A percentile compares a stretch with the other conserved stretches of the same genome.
These are phyloP conservation scores for Phaeoacremonium minimum DNA, from an alignment of 2,329 filamentous ascomycete species.

Conservation along the genomic window DNA sequence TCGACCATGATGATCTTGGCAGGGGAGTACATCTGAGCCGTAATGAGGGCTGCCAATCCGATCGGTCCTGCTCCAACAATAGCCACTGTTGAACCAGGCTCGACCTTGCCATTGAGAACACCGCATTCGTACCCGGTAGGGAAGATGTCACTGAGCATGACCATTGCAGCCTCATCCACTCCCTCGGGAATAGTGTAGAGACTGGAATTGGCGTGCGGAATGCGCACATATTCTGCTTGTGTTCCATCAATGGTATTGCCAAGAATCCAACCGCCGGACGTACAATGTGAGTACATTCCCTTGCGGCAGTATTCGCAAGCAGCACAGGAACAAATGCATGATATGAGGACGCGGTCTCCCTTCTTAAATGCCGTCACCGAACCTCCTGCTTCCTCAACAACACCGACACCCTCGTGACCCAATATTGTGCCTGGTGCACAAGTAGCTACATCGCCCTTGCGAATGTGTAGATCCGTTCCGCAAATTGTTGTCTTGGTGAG, in stretches of 20 bases:
- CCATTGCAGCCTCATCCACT: conserved; percentile 34
- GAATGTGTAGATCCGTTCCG: conserved; percentile 52
- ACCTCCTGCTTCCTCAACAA: conserved; percentile 37
- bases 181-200: conserved; percentile 37
- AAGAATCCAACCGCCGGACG: conserved; percentile 48
- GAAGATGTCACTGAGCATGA: conserved; percentile 52
- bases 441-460: conserved; percentile 47
- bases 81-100: conserved; percentile 46
- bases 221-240: conserved; percentile 52
- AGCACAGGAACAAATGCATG: conserved; percentile 45
- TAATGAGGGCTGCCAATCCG: conserved; percentile 50
- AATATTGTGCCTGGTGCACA: conserved; percentile 39
- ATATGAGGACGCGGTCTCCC: conserved; percentile 48
- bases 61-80: conserved; percentile 54
- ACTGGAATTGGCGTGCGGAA: conserved; percentile 44
- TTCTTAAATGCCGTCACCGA: conserved; percentile 39
- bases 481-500: conserved; percentile 46
- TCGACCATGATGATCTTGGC: conserved; percentile 47
- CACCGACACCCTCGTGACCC: conserved; percentile 50
- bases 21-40: conserved; percentile 50
- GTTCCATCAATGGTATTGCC: conserved; percentile 49
- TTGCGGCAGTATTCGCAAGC: conserved; percentile 45
- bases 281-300: conserved; percentile 49
- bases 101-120: conserved; percentile 44
- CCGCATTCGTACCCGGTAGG: conserved; percentile 54